Percentiles rank a stretch among this genome's conserved stretches.
phyloP scores from a whole-genome alignment of 768 basidiomycete genomes.

The Chalciporus sphaerocephalus region DNA sequence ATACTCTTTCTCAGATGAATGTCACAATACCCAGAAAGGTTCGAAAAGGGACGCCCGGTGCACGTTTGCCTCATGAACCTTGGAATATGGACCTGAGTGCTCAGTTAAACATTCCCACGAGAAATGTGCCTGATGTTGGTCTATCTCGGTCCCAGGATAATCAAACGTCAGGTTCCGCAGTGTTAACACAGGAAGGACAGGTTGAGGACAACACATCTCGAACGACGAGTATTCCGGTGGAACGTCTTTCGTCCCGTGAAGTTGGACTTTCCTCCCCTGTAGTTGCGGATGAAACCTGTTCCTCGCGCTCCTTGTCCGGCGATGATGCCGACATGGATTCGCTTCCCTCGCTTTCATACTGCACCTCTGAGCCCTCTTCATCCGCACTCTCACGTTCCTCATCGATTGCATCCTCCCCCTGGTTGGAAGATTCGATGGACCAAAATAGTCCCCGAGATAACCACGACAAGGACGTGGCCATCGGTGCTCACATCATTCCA shows the following conservation, averaged over 20 bases:
- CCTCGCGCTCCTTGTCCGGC: conserved; percentile 18
- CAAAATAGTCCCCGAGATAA: conserved; percentile 17
- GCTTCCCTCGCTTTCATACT: conserved; percentile 32
- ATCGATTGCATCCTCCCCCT: conserved; percentile 37
- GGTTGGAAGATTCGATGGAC: conserved; percentile 13
- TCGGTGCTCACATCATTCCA: background rate
- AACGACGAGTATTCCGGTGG: conserved; percentile 3
- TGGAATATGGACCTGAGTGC: conserved; percentile 32
- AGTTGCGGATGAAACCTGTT: conserved; percentile 20
- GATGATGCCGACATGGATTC: conserved; percentile 31
- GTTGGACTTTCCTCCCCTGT: conserved; percentile 5
- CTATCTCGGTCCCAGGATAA: conserved; percentile 6
- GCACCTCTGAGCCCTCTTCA: conserved; percentile 31
- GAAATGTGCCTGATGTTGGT: background rate
- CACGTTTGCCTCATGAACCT: conserved; percentile 40
- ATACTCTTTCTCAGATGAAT: conserved; percentile 36
- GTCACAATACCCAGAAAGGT: conserved; percentile 36
- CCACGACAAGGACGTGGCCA: conserved; percentile 9
- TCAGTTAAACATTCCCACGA: conserved; percentile 8
- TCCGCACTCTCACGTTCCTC: conserved; percentile 42
- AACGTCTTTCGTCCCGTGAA: conserved; percentile 7
- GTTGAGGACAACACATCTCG: background rate
- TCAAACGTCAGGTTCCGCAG: background rate
- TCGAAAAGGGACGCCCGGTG: conserved; percentile 40
- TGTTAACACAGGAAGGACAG: background rate